Evolutionary conservation across 805 yeast species (phyloP), one percentile per base, ranked within the genome.

Genomic region (Zygoascus flipseniorum): DNA sequence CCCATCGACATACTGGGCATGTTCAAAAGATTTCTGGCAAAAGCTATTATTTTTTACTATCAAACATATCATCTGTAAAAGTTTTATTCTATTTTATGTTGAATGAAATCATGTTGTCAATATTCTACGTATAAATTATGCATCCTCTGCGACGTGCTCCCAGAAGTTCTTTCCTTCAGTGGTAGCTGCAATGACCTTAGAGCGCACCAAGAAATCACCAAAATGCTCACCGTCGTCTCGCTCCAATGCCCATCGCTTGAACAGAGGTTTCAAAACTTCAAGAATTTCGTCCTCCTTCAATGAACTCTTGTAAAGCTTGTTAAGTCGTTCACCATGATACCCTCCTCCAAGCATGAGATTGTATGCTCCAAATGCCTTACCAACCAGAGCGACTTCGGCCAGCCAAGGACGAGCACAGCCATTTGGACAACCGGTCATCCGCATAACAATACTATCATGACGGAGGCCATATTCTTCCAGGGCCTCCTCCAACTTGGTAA

Each of bases 341-440:
- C 97, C 96, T 67, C 98, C 98, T 62, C 98, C 98, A 60, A 92
- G 77, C 88, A 90, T 77, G 71, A 92, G 77, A 71, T 92, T 92
- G 72, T 92, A 92, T 16, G 95, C 89, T 51, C 95, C 96, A 58
- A 78, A 82, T 0, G 98, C 97, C 69, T 92, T 92, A 69, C 98
- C 98, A 54, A 92, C 95, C 55, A 89, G 77, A 0, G 97, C 98
- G 54, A 92, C 82, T 70, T 92, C 98, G 4, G 97, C 98, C 50
- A 92, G 73, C 97, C 97, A 92, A 31, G 98, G 98, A 70, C 98
- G 83, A 23, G 98, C 93, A 76, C 98, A 92, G 61, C 98, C 98
- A 69, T 92, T 92, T 52, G 97, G 97, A 78, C 98, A 92, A 54
- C 98, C 98, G 31, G 97, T 92, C 97, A 92, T 90, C 75, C 98